Percentiles rank a stretch among this genome's conserved stretches.
Evolutionary conservation across 2,329 filamentous ascomycete genomes (phyloP).

Genomic region (Aspergillus fischeri): DNA sequence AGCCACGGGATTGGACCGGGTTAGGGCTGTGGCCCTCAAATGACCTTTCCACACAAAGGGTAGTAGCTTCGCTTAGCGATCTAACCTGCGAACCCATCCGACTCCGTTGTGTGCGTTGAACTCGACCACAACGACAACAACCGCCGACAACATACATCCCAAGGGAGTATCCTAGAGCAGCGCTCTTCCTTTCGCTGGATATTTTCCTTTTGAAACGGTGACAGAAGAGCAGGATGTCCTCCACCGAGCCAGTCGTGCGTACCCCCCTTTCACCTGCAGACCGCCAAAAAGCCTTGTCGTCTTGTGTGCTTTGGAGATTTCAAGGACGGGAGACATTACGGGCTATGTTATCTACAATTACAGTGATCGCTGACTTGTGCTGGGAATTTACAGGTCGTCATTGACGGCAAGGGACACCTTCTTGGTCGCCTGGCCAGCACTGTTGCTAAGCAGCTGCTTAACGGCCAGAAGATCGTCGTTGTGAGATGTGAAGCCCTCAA

Average conservation of each 20-base stretch:
- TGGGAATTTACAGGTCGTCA: conserved; percentile 71
- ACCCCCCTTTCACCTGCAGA: conserved; percentile 15
- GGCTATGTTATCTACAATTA: neutral
- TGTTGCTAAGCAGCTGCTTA: conserved; percentile 98
- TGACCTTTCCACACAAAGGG: conserved; percentile 18
- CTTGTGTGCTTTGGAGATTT: conserved; percentile 5
- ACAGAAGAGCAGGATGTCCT: conserved; percentile 56
- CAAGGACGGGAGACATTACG: neutral
- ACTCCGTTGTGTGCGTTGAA: conserved; percentile 42
- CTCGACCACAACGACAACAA: conserved; percentile 45
- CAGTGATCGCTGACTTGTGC: conserved; percentile 39
- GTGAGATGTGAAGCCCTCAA: conserved; percentile 99
- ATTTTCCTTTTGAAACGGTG: conserved; percentile 40
- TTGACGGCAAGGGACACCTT: conserved; percentile 99
- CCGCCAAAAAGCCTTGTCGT: conserved; percentile 8
- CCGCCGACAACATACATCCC: conserved; percentile 44
- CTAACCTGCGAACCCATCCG: conserved; percentile 35
- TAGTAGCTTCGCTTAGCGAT: conserved; percentile 38
- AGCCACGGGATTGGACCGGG: conserved; percentile 21
- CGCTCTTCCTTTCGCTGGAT: conserved; percentile 39
- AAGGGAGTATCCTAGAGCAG: conserved; percentile 40
- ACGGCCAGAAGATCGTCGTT: conserved; percentile 98
- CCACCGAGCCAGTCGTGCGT: conserved; percentile 64
- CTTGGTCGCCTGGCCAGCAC: conserved; percentile 97
- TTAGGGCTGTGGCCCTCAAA: conserved; percentile 40